Percentiles rank a stretch among this genome's conserved stretches.
These are phyloP conservation scores for Mucor mucedo DNA, from an alignment of 371 early-diverging fungal genomes.

Conservation along the genomic window DNA sequence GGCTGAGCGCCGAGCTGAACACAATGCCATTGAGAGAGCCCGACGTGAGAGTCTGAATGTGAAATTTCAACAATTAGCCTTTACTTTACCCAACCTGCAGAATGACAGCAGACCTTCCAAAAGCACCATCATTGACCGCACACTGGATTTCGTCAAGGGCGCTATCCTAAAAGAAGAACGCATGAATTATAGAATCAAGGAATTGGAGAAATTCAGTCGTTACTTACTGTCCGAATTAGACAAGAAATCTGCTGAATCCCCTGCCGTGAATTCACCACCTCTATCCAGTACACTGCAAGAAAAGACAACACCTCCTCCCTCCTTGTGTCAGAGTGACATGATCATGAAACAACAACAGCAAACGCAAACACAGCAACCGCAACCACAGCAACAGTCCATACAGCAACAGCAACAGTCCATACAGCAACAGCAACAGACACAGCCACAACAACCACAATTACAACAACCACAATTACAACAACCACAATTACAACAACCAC, in stretches of 20 bases:
- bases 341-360: background rate
- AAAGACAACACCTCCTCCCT: background rate
- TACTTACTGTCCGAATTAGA: slow-evolving; percentile 36
- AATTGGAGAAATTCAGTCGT: slow-evolving; percentile 38
- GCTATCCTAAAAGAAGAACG: slow-evolving; percentile 47
- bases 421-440: too few species aligned
- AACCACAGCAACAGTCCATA: too few species aligned
- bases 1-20: slow-evolving; percentile 73
- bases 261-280: background rate
- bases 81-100: slow-evolving; percentile 68
- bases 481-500: too few species aligned
- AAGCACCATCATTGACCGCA: slow-evolving; percentile 72
- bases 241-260: slow-evolving; percentile 4
- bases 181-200: slow-evolving; percentile 34
- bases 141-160: slow-evolving; percentile 59
- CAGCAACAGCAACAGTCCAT: too few species aligned
- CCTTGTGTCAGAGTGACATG: background rate
- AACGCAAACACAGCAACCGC: background rate
- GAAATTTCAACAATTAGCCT: slow-evolving; percentile 75
- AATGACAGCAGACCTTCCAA: slow-evolving; percentile 76
- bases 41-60: slow-evolving; percentile 75
- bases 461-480: too few species aligned
- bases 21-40: slow-evolving; percentile 80
- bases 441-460: too few species aligned
- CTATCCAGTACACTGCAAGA: background rate